Percentiles rank a stretch among this genome's conserved stretches.
Evolutionary conservation across 257 asterid genomes (phyloP).

Genomic region (Solanum piurae): DNA sequence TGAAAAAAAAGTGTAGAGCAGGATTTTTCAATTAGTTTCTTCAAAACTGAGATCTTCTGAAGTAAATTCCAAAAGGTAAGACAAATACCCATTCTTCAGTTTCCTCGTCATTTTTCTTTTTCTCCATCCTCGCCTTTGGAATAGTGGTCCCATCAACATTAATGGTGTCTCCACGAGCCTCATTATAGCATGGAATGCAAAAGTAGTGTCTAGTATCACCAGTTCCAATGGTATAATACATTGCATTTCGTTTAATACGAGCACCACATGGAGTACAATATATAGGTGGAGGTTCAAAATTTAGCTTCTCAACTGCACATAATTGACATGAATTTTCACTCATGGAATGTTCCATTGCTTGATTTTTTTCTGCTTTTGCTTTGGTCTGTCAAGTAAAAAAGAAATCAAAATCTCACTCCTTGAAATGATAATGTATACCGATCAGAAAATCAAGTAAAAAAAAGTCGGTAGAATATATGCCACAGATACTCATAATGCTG

Average conservation of each 20-base stretch:
- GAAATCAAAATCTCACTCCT: neutral
- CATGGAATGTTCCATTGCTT: conserved; percentile 89
- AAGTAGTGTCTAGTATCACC: conserved; percentile 94
- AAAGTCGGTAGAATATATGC: neutral
- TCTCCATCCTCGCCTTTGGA: conserved; percentile 76
- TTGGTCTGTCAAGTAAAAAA: conserved; percentile 49
- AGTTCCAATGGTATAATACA: conserved; percentile 81
- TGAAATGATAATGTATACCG: neutral
- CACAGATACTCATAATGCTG: neutral
- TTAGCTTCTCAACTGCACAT: conserved; percentile 97
- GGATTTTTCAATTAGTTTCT: neutral
- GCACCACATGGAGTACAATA: conserved; percentile 94
- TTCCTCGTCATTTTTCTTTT: conserved; percentile 88
- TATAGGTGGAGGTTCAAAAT: conserved; percentile 93
- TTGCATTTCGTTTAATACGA: conserved; percentile 88
- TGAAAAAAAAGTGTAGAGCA: neutral
- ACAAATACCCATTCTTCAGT: conserved; percentile 87
- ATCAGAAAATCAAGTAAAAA: neutral
- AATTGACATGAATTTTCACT: conserved; percentile 95
- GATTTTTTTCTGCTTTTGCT: conserved; percentile 88
- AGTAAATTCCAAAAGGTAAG: neutral
- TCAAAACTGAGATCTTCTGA: neutral
- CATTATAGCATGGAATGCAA: conserved; percentile 86
- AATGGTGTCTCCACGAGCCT: conserved; percentile 82
- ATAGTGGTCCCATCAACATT: conserved; percentile 57